These are phyloP conservation scores for Saccharomycopsis sp. DNA, from an alignment of 805 yeast species.

Conservation along the genomic window DNA sequence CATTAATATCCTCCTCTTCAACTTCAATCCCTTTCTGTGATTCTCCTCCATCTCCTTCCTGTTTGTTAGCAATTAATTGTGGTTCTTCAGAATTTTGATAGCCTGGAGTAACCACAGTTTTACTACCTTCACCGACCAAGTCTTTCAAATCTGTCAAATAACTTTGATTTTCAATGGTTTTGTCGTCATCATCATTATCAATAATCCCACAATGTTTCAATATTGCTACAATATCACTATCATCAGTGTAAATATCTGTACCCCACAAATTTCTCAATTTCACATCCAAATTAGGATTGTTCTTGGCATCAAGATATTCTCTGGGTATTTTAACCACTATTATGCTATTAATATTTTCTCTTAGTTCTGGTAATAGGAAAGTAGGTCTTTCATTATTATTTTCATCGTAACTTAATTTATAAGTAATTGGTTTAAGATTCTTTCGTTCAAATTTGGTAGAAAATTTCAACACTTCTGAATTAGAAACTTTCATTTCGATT, in stretches of 20 bases:
- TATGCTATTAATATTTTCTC: slow-evolving; percentile 36
- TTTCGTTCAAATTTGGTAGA: slow-evolving; percentile 38
- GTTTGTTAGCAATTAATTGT: neutral
- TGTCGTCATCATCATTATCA: slow-evolving; percentile 27
- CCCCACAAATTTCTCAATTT: slow-evolving; percentile 59
- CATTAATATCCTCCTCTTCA: slow-evolving; percentile 28
- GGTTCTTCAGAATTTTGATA: neutral
- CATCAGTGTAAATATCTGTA: slow-evolving; percentile 87
- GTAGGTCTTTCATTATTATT: too few species aligned
- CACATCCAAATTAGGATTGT: slow-evolving; percentile 12
- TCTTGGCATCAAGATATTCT: slow-evolving; percentile 21
- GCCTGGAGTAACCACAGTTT: slow-evolving; percentile 19
- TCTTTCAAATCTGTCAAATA: slow-evolving; percentile 25
- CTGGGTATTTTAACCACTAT: slow-evolving; percentile 28
- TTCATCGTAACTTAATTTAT: slow-evolving; percentile 48
- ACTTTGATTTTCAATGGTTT: slow-evolving; percentile 25
- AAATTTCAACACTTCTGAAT: slow-evolving; percentile 33
- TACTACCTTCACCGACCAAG: slow-evolving; percentile 24
- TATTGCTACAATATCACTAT: slow-evolving; percentile 73
- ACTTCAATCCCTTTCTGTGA: slow-evolving; percentile 22
- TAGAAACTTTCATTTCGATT: slow-evolving; percentile 30
- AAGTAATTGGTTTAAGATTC: slow-evolving; percentile 49
- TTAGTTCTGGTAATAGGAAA: slow-evolving; percentile 29
- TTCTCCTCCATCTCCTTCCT: slow-evolving; percentile 23
- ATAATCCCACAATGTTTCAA: slow-evolving; percentile 70